Conservation (phyloP, 805 yeast species). For the Tetrapisispora namnaoensis region DNA sequence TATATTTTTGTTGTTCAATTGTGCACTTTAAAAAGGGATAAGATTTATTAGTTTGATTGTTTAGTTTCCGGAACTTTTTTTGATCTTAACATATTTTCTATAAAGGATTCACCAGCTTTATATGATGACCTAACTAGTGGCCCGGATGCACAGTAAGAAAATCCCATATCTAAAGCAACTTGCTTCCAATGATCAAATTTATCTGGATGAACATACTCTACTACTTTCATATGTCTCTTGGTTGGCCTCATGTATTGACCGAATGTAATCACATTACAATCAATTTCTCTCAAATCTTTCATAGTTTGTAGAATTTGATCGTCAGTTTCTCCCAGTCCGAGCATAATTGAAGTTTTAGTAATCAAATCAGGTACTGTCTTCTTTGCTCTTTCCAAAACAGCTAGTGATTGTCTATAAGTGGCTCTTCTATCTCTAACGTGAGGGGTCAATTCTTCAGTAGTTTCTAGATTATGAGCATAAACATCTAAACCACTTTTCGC, state of each 20-base stretch:
- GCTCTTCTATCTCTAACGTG: slow-evolving; percentile 95
- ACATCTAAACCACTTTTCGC: slow-evolving; percentile 89
- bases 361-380: slow-evolving; percentile 59
- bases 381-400: slow-evolving; percentile 76
- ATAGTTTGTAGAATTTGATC: slow-evolving; percentile 74
- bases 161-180: slow-evolving; percentile 79
- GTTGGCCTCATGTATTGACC: slow-evolving; percentile 99
- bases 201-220: slow-evolving; percentile 87
- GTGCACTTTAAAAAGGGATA: not conserved
- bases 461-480: slow-evolving; percentile 93
- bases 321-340: slow-evolving; percentile 94
- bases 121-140: slow-evolving; percentile 94
- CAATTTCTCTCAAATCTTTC: slow-evolving; percentile 59
- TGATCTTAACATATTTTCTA: slow-evolving; percentile 83
- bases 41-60: too few species aligned
- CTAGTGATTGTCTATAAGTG: slow-evolving; percentile 77
- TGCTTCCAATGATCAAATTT: slow-evolving; percentile 91
- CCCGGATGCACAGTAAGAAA: slow-evolving; percentile 93
- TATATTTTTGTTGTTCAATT: not conserved
- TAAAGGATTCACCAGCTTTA: slow-evolving; percentile 96
- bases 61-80: slow-evolving; percentile 29
- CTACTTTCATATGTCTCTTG: slow-evolving; percentile 96
- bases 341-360: slow-evolving; percentile 91
- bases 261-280: slow-evolving; percentile 92
- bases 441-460: slow-evolving; percentile 92